Conservation (phyloP, 2,329 filamentous ascomycete genomes). For the Fusarium annulatum region DNA sequence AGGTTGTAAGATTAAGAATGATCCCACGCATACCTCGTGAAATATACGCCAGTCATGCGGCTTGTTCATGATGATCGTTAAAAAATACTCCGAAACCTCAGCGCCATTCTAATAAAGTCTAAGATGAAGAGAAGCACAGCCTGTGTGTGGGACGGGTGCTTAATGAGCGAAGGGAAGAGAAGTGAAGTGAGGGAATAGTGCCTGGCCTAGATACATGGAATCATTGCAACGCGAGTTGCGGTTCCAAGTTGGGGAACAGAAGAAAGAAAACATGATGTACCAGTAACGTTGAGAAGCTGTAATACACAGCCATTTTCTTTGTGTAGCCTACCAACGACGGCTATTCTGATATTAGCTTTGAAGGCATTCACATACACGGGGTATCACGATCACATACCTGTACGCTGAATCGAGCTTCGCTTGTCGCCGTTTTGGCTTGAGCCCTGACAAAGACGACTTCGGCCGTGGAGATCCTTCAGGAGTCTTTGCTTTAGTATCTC, state of each 20-base stretch:
- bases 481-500: slow-evolving; percentile 47
- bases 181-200: slow-evolving; percentile 26
- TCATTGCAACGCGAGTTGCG: slow-evolving; percentile 15
- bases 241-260: slow-evolving; percentile 11
- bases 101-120: slow-evolving; percentile 39
- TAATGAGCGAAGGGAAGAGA: neutral
- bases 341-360: slow-evolving; percentile 40
- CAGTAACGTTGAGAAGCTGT: slow-evolving; percentile 13
- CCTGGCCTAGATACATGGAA: slow-evolving; percentile 37
- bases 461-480: slow-evolving; percentile 38
- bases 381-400: slow-evolving; percentile 43
- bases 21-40: slow-evolving; percentile 51
- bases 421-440: slow-evolving; percentile 48
- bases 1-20: slow-evolving; percentile 41
- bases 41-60: slow-evolving; percentile 48
- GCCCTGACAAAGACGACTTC: slow-evolving; percentile 35
- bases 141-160: neutral
- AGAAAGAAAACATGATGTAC: slow-evolving; percentile 30
- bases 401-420: slow-evolving; percentile 53
- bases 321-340: slow-evolving; percentile 50
- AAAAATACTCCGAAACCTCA: slow-evolving; percentile 34
- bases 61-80: slow-evolving; percentile 46
- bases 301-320: neutral
- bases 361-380: no score
- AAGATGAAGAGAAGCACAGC: slow-evolving; percentile 19